Conservation (phyloP, 768 basidiomycete genomes). For the Boletus rex-veris region DNA sequence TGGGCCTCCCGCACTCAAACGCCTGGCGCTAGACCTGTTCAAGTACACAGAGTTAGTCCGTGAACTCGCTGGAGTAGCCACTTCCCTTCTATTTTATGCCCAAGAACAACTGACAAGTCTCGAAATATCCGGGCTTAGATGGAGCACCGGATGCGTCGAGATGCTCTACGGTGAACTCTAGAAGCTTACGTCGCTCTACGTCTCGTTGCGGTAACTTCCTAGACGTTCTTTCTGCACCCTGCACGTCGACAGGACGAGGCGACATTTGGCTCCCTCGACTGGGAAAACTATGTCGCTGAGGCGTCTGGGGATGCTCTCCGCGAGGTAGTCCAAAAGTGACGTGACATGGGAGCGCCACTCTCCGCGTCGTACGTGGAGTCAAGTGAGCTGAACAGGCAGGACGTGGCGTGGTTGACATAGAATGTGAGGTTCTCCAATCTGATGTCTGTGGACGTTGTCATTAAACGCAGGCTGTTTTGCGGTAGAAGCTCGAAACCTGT, state of each 20-base stretch:
- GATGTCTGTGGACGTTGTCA: no score
- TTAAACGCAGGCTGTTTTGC: no score
- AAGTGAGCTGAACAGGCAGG: no score
- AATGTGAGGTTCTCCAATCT: no score
- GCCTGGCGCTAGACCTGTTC: constrained; percentile 50
- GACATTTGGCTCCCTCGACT: constrained; percentile 48
- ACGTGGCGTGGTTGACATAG: no score
- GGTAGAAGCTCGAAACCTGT: no score
- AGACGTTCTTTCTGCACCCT: constrained; percentile 9
- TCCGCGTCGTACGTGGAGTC: background rate
- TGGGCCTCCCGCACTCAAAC: constrained; percentile 36
- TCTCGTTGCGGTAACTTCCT: constrained; percentile 2
- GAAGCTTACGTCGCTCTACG: constrained; percentile 1
- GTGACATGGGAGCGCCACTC: background rate
- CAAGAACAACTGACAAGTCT: constrained; percentile 41
- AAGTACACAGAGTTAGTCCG: constrained; percentile 45
- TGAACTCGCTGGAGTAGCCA: constrained; percentile 34
- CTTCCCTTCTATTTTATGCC: constrained; percentile 23
- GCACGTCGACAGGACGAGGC: background rate
- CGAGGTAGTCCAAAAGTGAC: background rate
- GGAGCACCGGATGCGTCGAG: constrained; percentile 31
- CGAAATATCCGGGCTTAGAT: constrained; percentile 46
- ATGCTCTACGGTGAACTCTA: constrained; percentile 18
- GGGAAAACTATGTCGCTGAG: constrained; percentile 44
- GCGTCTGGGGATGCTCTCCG: constrained; percentile 18